phyloP scores from a whole-genome alignment of 2,329 filamentous ascomycete genomes.

The Botrytis medusae region DNA sequence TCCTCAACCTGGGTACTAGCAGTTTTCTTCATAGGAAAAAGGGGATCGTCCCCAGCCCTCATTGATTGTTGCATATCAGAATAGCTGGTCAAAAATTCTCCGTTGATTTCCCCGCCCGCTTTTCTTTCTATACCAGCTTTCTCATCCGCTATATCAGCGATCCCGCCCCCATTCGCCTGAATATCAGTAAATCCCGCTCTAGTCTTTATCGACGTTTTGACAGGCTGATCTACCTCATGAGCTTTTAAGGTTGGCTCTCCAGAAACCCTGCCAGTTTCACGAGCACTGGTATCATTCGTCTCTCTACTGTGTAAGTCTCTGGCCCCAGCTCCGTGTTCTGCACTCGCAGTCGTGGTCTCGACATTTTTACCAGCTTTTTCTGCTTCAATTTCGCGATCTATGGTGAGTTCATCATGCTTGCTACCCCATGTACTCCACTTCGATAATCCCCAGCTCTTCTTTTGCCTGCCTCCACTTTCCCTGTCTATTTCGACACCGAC shows the following conservation, averaged over 20 bases:
- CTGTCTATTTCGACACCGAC: constrained; percentile 46
- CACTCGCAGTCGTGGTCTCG: constrained; percentile 40
- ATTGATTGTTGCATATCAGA: constrained; percentile 41
- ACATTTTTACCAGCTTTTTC: constrained; percentile 47
- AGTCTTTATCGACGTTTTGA: not conserved
- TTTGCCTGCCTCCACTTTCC: constrained; percentile 52
- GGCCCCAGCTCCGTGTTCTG: constrained; percentile 47
- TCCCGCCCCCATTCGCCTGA: constrained; percentile 46
- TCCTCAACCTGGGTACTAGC: not conserved
- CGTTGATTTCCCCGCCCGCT: constrained; percentile 39
- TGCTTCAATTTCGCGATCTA: constrained; percentile 58
- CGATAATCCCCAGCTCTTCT: constrained; percentile 71
- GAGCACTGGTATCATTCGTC: constrained; percentile 27
- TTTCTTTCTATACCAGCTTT: constrained; percentile 43
- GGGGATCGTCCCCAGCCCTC: constrained; percentile 44
- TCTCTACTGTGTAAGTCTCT: constrained; percentile 32
- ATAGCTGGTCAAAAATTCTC: constrained; percentile 47
- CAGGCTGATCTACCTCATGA: not conserved
- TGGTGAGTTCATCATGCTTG: constrained; percentile 78
- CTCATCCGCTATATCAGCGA: constrained; percentile 43
- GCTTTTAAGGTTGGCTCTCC: not conserved
- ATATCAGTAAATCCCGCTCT: constrained; percentile 37
- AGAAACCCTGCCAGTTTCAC: not conserved
- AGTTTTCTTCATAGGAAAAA: not conserved
- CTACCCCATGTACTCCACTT: constrained; percentile 88